Evolutionary conservation across 2,329 filamentous ascomycete species (phyloP).

Genomic region (Teratosphaeria zuluensis): DNA sequence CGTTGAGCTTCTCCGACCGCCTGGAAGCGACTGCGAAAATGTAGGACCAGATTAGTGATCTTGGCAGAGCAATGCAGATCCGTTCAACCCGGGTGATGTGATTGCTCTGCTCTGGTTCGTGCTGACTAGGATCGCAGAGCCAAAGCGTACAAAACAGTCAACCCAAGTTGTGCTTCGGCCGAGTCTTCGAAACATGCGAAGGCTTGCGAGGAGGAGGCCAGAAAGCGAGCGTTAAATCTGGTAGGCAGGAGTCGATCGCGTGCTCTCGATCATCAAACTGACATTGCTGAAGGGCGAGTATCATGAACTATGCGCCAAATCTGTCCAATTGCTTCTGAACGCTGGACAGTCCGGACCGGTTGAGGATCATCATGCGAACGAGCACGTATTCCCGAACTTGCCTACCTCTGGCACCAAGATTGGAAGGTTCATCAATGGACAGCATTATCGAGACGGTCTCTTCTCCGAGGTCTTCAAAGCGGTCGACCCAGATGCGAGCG

Average conservation of each 20-base stretch:
- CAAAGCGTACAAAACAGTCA: conserved; percentile 37
- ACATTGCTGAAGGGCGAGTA: conserved; percentile 46
- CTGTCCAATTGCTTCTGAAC: conserved; percentile 14
- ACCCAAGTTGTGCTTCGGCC: conserved; percentile 34
- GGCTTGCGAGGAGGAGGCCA: conserved; percentile 55
- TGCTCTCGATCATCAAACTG: conserved; percentile 11
- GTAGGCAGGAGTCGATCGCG: conserved; percentile 34
- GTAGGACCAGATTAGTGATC: conserved; percentile 28
- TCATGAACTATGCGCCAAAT: conserved; percentile 31
- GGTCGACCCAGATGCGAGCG: conserved; percentile 26
- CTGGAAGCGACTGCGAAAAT: conserved; percentile 38
- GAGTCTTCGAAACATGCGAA: conserved; percentile 52
- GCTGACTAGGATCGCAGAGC: conserved; percentile 29
- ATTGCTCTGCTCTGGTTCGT: background rate
- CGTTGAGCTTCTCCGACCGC: conserved; percentile 37
- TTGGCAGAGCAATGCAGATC: background rate
- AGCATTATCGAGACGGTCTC: conserved; percentile 55
- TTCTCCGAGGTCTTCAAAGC: conserved; percentile 78
- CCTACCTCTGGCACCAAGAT: conserved; percentile 33
- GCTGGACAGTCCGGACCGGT: conserved; percentile 24
- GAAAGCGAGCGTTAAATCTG: conserved; percentile 46
- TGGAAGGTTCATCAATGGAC: conserved; percentile 47
- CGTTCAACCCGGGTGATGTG: background rate
- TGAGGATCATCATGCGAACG: conserved; percentile 14
- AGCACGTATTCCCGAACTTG: conserved; percentile 24